Conservation (phyloP, 352 stramenopile species). For the Aphanomyces invadans region DNA sequence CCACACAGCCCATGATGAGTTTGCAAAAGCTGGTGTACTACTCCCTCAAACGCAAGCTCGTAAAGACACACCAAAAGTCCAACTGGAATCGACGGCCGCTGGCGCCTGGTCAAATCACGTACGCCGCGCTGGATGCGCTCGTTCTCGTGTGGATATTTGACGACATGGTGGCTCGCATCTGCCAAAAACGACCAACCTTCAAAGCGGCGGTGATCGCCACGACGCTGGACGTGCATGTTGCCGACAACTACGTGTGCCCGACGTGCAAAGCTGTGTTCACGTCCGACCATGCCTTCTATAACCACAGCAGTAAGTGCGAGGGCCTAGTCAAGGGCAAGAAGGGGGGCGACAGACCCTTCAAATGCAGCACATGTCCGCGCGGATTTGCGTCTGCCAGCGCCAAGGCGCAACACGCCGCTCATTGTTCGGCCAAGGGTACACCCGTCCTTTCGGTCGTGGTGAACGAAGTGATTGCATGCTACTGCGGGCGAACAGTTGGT, state of each 20-base stretch:
- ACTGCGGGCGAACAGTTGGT: constrained; percentile 1
- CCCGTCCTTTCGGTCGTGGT: neutral
- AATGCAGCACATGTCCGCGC: neutral
- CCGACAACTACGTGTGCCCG: neutral
- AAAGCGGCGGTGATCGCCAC: neutral
- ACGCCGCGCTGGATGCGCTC: constrained; percentile 61
- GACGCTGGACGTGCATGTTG: neutral
- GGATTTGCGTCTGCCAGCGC: neutral
- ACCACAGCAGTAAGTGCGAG: neutral
- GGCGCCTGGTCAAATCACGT: constrained; percentile 52
- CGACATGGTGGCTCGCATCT: neutral
- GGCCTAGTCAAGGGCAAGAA: neutral
- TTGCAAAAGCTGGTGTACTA: constrained; percentile 71
- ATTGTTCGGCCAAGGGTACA: neutral
- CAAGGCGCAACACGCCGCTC: neutral
- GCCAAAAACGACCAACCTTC: neutral
- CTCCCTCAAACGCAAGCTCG: constrained; percentile 56
- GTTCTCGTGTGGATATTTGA: constrained; percentile 53
- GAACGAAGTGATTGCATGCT: neutral
- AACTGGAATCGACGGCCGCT: constrained; percentile 71
- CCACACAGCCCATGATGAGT: constrained; percentile 51
- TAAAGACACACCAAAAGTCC: constrained; percentile 71
- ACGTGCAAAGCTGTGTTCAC: neutral
- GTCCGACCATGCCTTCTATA: constrained; percentile 5
- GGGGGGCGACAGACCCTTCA: neutral